Evolutionary conservation across 2,329 filamentous ascomycete species (phyloP), one percentile per base, ranked within the genome.

Genomic region (Scedosporium apiospermum): DNA sequence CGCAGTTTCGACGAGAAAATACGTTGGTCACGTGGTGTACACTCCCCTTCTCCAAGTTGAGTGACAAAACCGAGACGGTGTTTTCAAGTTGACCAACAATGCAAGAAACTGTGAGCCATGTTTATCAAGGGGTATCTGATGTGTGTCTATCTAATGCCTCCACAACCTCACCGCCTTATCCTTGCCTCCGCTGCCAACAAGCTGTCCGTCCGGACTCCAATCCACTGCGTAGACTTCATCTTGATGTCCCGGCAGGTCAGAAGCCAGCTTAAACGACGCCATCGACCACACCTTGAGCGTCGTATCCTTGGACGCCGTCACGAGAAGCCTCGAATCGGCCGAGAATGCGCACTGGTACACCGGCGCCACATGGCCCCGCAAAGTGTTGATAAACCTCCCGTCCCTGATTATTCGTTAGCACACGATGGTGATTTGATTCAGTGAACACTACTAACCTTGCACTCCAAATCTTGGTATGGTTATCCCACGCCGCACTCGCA

Each of bases 251-350:
- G 93, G 91, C 57, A 98, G 78, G 77, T 97, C 93, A 58, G 78
- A 77, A 3, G 86, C 84, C 64, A 99, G 77, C 75, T 96, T 96
- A 60, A 88, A 89, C 1, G 89, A 91, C 65, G 88, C 82, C 72
- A 96, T 89, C 69, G 96, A 92, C 93, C 93, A 99, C 4, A 96
- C 90, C 72, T 96, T 98, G 58, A 98, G 77, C 0, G 95, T 98
- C 1, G 91, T 95, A 72, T 98, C 95, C 73, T 96, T 96, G 65
- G 88, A 93, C 2, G 84, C 89, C 38, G 91, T 96, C 14, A 96
- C 93, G 4, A 98, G 77, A 34, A 96, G 77, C n/a, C 93, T 81
- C 18, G 90, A 96, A 73, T 99, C 95, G 1, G 95, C 90, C 10
- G 90, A 96, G 78, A 97, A 99, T 51, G 89, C 88, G 69, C 90